phyloP scores from a whole-genome alignment of 2,329 filamentous ascomycete species.

The Diplocarpon mali region DNA sequence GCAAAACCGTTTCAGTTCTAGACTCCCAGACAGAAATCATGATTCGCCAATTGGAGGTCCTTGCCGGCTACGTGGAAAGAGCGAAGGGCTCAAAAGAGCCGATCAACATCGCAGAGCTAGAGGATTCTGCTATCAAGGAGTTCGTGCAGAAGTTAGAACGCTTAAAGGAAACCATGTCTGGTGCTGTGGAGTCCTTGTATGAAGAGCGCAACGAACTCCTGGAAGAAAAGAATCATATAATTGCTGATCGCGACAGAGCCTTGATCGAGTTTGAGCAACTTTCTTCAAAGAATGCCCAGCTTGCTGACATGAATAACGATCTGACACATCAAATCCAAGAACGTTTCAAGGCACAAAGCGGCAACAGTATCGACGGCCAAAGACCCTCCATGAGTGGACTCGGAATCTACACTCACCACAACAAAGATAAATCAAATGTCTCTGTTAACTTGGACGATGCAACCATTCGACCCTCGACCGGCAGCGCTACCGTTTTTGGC shows the following conservation, averaged over 20 bases:
- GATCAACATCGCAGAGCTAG: conserved; percentile 70
- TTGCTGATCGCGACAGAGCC: conserved; percentile 81
- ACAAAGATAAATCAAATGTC: conserved; percentile 36
- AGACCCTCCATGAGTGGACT: conserved; percentile 42
- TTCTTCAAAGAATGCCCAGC: conserved; percentile 85
- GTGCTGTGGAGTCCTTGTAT: conserved; percentile 47
- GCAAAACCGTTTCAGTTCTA: conserved; percentile 87
- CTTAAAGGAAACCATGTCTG: conserved; percentile 47
- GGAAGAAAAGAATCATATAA: conserved; percentile 74
- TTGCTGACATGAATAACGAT: conserved; percentile 92
- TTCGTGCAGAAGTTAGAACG: conserved; percentile 66
- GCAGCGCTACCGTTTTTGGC: conserved; percentile 28
- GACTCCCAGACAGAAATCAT: conserved; percentile 95
- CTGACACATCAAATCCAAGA: conserved; percentile 90
- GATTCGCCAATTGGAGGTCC: conserved; percentile 78
- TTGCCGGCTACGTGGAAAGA: conserved; percentile 77
- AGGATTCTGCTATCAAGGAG: conserved; percentile 84
- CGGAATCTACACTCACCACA: conserved; percentile 47
- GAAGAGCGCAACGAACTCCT: conserved; percentile 69
- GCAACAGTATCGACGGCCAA: conserved; percentile 33
- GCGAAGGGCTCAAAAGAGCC: conserved; percentile 75
- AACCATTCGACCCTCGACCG: conserved; percentile 32
- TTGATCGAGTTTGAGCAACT: conserved; percentile 93
- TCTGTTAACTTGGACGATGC: conserved; percentile 25
- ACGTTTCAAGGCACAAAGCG: conserved; percentile 72